phyloP scores from a whole-genome alignment of 257 asterid species.

The Fraxinus excelsior region DNA sequence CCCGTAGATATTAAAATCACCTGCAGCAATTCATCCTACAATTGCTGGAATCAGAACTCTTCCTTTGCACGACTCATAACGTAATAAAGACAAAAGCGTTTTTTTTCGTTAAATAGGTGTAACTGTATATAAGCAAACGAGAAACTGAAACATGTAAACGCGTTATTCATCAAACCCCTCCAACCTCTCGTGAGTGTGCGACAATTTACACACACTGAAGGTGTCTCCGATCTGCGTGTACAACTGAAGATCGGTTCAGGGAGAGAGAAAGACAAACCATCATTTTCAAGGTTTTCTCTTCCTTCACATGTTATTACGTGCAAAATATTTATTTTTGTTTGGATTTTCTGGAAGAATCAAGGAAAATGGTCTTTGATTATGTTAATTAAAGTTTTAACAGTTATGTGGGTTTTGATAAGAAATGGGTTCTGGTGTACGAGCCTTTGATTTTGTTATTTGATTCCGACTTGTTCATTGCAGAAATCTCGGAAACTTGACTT shows the following conservation, averaged over 20 bases:
- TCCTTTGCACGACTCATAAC: too few relatives aligned
- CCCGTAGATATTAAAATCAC: too few relatives aligned
- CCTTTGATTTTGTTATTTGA: not conserved
- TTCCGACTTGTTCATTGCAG: not conserved
- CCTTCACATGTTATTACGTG: not conserved
- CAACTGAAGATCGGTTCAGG: constrained; percentile 27
- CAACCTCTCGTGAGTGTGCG: not conserved
- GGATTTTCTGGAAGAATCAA: not conserved
- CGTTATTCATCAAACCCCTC: too few relatives aligned
- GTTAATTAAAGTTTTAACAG: not conserved
- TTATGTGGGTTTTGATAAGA: not conserved
- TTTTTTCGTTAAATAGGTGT: too few relatives aligned
- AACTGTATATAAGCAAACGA: too few relatives aligned
- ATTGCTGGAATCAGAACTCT: too few relatives aligned
- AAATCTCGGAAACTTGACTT: not conserved
- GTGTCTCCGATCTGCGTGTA: constrained; percentile 37
- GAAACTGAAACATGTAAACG: too few relatives aligned
- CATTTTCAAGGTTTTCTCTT: constrained; percentile 27
- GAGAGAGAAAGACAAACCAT: constrained; percentile 15
- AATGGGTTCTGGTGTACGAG: not conserved
- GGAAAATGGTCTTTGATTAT: not conserved
- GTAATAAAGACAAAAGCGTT: too few relatives aligned
- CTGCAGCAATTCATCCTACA: too few relatives aligned
- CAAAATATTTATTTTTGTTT: not conserved
- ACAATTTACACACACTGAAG: constrained; percentile 30